Base-by-base conservation (phyloP, 768 basidiomycete genomes). In the Myochromella boudieri region DNA sequence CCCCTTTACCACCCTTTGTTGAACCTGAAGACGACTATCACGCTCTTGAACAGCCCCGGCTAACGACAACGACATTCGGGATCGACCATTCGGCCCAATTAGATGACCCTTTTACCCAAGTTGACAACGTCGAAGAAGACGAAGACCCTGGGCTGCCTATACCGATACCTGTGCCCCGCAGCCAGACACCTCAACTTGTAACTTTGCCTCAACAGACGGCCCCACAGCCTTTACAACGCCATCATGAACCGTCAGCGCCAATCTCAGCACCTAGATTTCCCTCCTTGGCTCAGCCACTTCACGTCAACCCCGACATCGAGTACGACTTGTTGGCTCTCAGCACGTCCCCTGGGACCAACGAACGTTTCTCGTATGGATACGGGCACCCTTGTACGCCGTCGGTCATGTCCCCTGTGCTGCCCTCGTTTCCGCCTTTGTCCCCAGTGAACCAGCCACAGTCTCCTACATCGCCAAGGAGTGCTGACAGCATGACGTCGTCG, bases 131-230 rank as follows among this genome's bases (percentile, higher is more conserved):
- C 3, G 45, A 44, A 10, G 25, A 37, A 9, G 37, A 18, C 10
- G 45, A 42, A 2, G 42, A 32, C 20, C 4, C 42, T n/a, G 31
- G 20, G 9, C 51, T 43, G 6, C 51, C 51, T 0, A 45, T 52
- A 5, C 51, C 51, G 2, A 48, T 52, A 39, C 51, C 51, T 32
- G 47, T 42, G 15, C 51, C 51, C 4, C 40, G 25, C 8, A 46
- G 29, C 25, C 52, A 53, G 29, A 45, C 43, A 17, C 46, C 51
- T 4, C 41, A 47, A 15, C 29, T 37, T 17, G 25, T 24, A 8
- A 17, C 36, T 11, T n/a, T 4, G 21, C 20, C 20, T n/a, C 33
- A 26, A 3, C 25, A 24, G 6, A 12, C 29, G 18, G 18, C 24
- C 20, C 6, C 15, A 37, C 36, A 15, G 24, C 14, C 1, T 14